A percentile compares a stretch with the other conserved stretches of the same genome.
Evolutionary conservation across 2,329 filamentous ascomycete genomes (phyloP).

Genomic region (Stemphylium lycopersici): DNA sequence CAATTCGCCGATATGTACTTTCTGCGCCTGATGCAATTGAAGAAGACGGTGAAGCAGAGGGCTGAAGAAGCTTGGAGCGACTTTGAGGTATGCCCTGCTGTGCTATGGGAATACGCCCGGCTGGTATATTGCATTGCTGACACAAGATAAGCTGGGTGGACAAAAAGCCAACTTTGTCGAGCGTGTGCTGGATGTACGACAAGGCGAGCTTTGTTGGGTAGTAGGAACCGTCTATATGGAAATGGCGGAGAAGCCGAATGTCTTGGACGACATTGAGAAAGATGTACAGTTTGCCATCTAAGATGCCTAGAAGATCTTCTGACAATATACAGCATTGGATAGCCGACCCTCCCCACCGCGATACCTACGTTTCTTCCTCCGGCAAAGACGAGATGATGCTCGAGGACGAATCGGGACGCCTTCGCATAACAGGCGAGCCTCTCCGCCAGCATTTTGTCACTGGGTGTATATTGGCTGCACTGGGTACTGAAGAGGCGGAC

Average conservation of each 20-base stretch:
- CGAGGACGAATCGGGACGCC: slow-evolving; percentile 91
- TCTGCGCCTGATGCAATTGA: slow-evolving; percentile 83
- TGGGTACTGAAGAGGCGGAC: slow-evolving; percentile 90
- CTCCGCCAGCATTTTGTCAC: slow-evolving; percentile 80
- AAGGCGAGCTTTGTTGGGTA: slow-evolving; percentile 96
- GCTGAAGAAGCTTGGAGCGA: slow-evolving; percentile 78
- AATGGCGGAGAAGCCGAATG: slow-evolving; percentile 93
- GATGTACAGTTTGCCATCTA: slow-evolving; percentile 63
- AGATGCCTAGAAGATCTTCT: background rate
- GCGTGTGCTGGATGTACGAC: slow-evolving; percentile 90
- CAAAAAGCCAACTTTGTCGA: slow-evolving; percentile 79
- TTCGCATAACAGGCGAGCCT: slow-evolving; percentile 75
- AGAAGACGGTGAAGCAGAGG: slow-evolving; percentile 77
- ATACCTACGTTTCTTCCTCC: slow-evolving; percentile 74
- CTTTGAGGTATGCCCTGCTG: slow-evolving; percentile 60
- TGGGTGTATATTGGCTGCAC: slow-evolving; percentile 89
- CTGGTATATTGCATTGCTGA: slow-evolving; percentile 14
- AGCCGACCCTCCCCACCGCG: slow-evolving; percentile 75
- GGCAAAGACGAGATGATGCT: slow-evolving; percentile 77
- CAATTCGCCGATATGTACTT: slow-evolving; percentile 99
- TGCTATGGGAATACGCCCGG: background rate
- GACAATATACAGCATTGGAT: slow-evolving; percentile 74
- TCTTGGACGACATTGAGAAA: slow-evolving; percentile 92
- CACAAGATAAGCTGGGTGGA: slow-evolving; percentile 63
- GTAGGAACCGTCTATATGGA: slow-evolving; percentile 96